Evolutionary conservation across 108 stramenopile genomes (phyloP).

Genomic region (Nitzschia sp.): DNA sequence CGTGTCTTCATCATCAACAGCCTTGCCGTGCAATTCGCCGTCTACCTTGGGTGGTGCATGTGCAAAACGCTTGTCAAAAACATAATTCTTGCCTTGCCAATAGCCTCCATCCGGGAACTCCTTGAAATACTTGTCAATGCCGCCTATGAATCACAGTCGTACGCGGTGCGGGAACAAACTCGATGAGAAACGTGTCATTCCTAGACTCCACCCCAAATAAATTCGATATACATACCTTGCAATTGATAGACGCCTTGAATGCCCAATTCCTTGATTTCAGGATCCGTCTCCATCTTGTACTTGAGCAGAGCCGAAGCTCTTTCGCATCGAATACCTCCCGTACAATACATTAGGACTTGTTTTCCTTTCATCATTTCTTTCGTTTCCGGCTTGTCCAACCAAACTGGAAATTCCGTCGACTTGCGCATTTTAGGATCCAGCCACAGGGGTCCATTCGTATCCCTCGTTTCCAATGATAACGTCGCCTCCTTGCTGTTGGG

Average conservation of each 20-base stretch:
- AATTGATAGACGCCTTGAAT: conserved; percentile 89
- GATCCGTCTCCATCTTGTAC: conserved; percentile 73
- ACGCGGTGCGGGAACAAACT: conserved; percentile 79
- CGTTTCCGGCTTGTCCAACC: conserved; percentile 78
- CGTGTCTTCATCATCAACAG: conserved; percentile 15
- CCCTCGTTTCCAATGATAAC: too few relatives aligned
- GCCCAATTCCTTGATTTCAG: conserved; percentile 60
- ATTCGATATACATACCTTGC: too few relatives aligned
- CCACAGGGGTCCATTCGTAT: conserved; percentile 28
- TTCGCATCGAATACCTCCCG: conserved; percentile 88
- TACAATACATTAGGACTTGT: conserved; percentile 86
- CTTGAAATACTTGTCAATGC: conserved; percentile 87
- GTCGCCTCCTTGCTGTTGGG: too few relatives aligned
- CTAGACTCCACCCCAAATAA: too few relatives aligned
- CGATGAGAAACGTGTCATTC: conserved; percentile 86
- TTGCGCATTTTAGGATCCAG: conserved; percentile 93
- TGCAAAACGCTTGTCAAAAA: conserved; percentile 90
- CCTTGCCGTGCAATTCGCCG: conserved; percentile 44
- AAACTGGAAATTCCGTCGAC: conserved; percentile 84
- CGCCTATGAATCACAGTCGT: too few relatives aligned
- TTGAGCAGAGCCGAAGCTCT: conserved; percentile 87
- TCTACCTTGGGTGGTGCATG: conserved; percentile 76
- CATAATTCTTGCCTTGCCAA: conserved; percentile 83
- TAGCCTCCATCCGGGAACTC: conserved; percentile 76
- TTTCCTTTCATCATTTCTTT: conserved; percentile 85